Percentiles rank a stretch among this genome's conserved stretches.
These are phyloP conservation scores for Ploettnerulaceae sp. DNA, from an alignment of 2,329 filamentous ascomycete species.

Conservation along the genomic window DNA sequence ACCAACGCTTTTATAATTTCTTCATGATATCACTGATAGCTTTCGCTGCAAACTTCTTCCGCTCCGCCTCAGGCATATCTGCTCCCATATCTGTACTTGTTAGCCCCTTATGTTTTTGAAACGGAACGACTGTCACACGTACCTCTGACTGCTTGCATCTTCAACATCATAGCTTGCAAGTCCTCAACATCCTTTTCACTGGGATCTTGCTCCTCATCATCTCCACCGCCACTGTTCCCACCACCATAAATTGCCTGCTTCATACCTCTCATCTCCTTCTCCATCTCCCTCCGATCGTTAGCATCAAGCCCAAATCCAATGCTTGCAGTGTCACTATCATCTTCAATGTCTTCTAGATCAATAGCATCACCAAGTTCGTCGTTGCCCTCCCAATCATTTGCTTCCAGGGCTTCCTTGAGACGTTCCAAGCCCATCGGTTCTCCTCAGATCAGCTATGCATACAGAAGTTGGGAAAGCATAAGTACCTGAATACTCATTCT, in stretches of 20 bases:
- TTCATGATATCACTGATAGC: slow-evolving; percentile 62
- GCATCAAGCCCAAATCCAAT: slow-evolving; percentile 31
- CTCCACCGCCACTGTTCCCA: slow-evolving; percentile 17
- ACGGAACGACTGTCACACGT: slow-evolving; percentile 5
- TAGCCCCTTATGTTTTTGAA: slow-evolving; percentile 6
- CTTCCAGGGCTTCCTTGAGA: slow-evolving; percentile 56
- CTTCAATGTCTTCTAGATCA: slow-evolving; percentile 36
- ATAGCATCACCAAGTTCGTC: slow-evolving; percentile 36
- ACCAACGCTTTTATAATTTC: slow-evolving; percentile 28
- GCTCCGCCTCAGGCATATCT: slow-evolving; percentile 55
- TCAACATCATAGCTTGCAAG: slow-evolving; percentile 59
- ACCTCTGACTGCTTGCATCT: slow-evolving; percentile 52
- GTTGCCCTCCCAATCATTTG: slow-evolving; percentile 56
- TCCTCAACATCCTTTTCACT: slow-evolving; percentile 47
- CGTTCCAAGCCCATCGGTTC: slow-evolving; percentile 57
- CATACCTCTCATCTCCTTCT: slow-evolving; percentile 37
- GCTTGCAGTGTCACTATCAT: slow-evolving; percentile 26
- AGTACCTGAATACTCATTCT: slow-evolving; percentile 57
- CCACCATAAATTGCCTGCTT: slow-evolving; percentile 34
- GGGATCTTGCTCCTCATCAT: slow-evolving; percentile 24
- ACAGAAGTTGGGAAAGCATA: slow-evolving; percentile 7
- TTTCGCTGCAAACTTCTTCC: slow-evolving; percentile 54
- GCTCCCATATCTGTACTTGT: slow-evolving; percentile 49
- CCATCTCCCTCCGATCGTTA: slow-evolving; percentile 32
- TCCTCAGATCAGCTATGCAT: slow-evolving; percentile 26